These are phyloP conservation scores for Neurospora discreta DNA, from an alignment of 495 filamentous ascomycete genomes.

Conservation along the genomic window DNA sequence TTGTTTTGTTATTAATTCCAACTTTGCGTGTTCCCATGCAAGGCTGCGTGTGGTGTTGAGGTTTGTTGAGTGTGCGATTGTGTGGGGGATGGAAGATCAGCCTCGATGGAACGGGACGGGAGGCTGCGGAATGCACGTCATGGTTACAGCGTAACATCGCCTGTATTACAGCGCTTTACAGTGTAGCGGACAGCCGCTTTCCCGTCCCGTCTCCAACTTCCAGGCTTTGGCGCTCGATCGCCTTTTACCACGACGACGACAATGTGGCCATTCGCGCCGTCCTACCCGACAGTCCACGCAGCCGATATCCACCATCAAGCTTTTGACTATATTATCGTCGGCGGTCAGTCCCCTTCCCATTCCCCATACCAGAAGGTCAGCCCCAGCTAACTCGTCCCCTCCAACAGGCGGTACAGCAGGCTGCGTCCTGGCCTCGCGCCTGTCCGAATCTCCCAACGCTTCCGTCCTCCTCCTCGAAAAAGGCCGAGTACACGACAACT, in stretches of 20 bases:
- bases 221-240: background rate
- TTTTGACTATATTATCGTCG: constrained; percentile 25
- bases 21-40: background rate
- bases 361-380: background rate
- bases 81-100: background rate
- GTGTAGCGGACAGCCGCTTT: background rate
- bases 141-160: background rate
- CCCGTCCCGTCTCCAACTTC: background rate
- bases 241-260: background rate
- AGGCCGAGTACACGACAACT: constrained; percentile 27
- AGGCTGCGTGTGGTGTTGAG: background rate
- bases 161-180: background rate
- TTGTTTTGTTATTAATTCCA: background rate
- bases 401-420: constrained; percentile 31
- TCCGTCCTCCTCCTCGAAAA: constrained; percentile 39
- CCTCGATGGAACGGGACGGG: background rate
- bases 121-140: background rate
- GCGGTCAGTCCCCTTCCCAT: constrained; percentile 2
- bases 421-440: constrained; percentile 37
- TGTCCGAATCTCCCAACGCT: constrained; percentile 34
- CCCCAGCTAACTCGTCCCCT: background rate
- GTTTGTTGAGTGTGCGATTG: too few species aligned
- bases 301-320: constrained; percentile 4
- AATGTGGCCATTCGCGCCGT: constrained; percentile 11
- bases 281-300: constrained; percentile 5